These are phyloP conservation scores for Cercospora nicotianae DNA, from an alignment of 2,329 filamentous ascomycete species.

Conservation along the genomic window DNA sequence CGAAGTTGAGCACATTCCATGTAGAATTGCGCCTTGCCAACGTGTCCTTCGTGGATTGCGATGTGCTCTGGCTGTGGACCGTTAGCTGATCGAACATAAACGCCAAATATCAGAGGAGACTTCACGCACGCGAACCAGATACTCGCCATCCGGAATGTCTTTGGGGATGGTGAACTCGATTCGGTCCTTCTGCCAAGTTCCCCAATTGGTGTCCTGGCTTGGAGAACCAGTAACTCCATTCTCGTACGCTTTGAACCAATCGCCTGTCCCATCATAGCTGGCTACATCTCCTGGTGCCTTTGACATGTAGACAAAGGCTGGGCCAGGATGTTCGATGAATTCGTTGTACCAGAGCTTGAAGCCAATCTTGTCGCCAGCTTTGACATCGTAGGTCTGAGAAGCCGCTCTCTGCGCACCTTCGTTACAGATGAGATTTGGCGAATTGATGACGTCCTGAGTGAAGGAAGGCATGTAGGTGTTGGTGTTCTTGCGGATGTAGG, in stretches of 20 bases:
- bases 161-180: constrained; percentile 24
- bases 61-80: constrained; percentile 26
- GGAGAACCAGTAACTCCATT: constrained; percentile 16
- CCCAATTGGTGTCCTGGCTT: constrained; percentile 18
- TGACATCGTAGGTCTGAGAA: constrained; percentile 21
- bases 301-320: constrained; percentile 26
- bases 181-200: constrained; percentile 20
- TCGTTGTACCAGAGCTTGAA: constrained; percentile 22
- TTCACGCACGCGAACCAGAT: not conserved
- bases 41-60: constrained; percentile 25
- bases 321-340: constrained; percentile 27
- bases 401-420: constrained; percentile 17
- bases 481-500: constrained; percentile 27
- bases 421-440: constrained; percentile 13
- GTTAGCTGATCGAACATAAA: too few species aligned
- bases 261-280: constrained; percentile 22
- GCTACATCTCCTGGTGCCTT: constrained; percentile 23
- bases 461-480: constrained; percentile 24
- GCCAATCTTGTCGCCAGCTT: constrained; percentile 25
- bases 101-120: too few species aligned
- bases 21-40: constrained; percentile 24
- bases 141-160: constrained; percentile 9
- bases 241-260: constrained; percentile 29
- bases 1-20: constrained; percentile 27
- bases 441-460: constrained; percentile 19